A percentile compares a stretch with the other conserved stretches of the same genome.
These are phyloP conservation scores for Annulohypoxylon bovei DNA, from an alignment of 495 filamentous ascomycete species.

Conservation along the genomic window DNA sequence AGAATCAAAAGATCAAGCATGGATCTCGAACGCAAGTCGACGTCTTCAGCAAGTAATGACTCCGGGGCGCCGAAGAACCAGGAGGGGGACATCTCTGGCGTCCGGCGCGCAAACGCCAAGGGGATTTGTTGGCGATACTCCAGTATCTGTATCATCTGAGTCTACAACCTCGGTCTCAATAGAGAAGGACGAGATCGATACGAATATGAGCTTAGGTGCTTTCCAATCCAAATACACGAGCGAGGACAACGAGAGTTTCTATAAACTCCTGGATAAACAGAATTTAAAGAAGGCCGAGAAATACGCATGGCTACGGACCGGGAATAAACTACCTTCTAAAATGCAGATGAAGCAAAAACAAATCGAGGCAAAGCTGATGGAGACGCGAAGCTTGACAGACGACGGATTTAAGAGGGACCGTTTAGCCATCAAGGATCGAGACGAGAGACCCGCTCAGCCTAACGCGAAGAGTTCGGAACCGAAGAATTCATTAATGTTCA, in stretches of 20 bases:
- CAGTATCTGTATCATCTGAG: conserved; percentile 65
- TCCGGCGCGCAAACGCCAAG: conserved; percentile 60
- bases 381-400: conserved; percentile 56
- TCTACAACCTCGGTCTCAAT: conserved; percentile 42
- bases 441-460: conserved; percentile 79
- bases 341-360: conserved; percentile 84
- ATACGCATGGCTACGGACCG: conserved; percentile 86
- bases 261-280: conserved; percentile 89
- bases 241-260: conserved; percentile 97
- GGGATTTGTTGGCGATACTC: conserved; percentile 71
- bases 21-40: conserved; percentile 83
- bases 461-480: conserved; percentile 79
- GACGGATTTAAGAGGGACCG: conserved; percentile 64
- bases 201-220: conserved; percentile 79
- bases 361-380: conserved; percentile 69
- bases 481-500: conserved; percentile 89
- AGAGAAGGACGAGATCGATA: conserved; percentile 70
- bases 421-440: conserved; percentile 67
- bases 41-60: conserved; percentile 85
- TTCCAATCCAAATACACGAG: conserved; percentile 95
- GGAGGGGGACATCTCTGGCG: conserved; percentile 48
- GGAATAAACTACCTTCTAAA: conserved; percentile 88
- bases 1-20: conserved; percentile 81
- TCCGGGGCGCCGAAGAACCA: conserved; percentile 65
- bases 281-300: conserved; percentile 84